Conservation (phyloP, 106 monocot genomes). For the Dendrobium nobile region DNA sequence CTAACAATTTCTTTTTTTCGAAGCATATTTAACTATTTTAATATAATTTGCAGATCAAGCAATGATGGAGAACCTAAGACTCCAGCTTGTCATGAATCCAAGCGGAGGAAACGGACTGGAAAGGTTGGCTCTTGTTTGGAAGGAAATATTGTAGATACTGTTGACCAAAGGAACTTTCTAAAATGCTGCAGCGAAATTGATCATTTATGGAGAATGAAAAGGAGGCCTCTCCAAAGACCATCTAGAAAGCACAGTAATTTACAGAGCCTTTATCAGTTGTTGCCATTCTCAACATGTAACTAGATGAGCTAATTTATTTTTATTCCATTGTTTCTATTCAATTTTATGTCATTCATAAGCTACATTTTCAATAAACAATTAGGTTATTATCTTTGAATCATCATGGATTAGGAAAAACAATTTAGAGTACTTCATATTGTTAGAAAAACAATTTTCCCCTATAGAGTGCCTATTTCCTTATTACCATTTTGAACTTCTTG, state of each 20-base stretch:
- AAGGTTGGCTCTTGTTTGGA: conserved; percentile 16
- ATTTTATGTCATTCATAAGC: conserved; percentile 15
- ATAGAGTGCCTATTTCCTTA: background rate
- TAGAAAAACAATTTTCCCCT: no score
- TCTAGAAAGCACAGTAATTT: conserved; percentile 48
- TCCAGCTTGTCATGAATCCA: conserved; percentile 30
- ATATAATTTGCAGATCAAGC: conserved; percentile 25
- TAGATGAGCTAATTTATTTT: background rate
- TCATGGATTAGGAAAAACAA: background rate
- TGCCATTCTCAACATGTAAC: conserved; percentile 1
- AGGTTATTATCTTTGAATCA: conserved; percentile 3
- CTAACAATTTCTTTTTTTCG: background rate
- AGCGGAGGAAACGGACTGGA: conserved; percentile 6
- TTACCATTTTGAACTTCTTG: no score
- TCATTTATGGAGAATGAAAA: conserved; percentile 54
- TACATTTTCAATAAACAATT: conserved; percentile 10
- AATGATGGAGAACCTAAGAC: conserved; percentile 35
- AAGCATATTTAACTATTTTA: background rate
- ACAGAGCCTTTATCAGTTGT: conserved; percentile 8
- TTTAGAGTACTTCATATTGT: no score
- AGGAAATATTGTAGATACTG: conserved; percentile 15
- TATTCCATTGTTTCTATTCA: conserved; percentile 16
- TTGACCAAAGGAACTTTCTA: conserved; percentile 12
- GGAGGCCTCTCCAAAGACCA: conserved; percentile 43
- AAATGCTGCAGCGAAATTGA: conserved; percentile 34